phyloP scores from a whole-genome alignment of 106 monocot species.

The Acorus gramineus region DNA sequence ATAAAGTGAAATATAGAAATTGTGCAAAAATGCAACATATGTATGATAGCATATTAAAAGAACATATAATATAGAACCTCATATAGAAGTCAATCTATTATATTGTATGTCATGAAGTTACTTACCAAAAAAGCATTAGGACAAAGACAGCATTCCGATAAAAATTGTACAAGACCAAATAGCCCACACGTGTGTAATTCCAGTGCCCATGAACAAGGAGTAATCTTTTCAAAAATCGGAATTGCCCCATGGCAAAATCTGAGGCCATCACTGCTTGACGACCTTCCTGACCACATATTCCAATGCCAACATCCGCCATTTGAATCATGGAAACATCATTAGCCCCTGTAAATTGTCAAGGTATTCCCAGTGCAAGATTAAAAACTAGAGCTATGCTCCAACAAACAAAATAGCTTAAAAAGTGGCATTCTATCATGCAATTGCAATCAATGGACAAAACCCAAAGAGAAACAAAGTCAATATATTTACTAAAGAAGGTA shows the following conservation, averaged over 20 bases:
- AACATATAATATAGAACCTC: too few species aligned
- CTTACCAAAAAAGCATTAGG: constrained; percentile 91
- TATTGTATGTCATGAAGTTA: neutral
- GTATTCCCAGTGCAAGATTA: too few species aligned
- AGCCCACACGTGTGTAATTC: constrained; percentile 96
- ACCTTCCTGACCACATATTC: constrained; percentile 95
- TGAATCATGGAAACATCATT: constrained; percentile 99
- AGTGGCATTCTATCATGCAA: too few species aligned
- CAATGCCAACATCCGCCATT: constrained; percentile 98
- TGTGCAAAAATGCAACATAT: too few species aligned
- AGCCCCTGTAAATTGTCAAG: constrained; percentile 41
- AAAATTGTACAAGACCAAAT: constrained; percentile 90
- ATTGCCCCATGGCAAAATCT: constrained; percentile 99
- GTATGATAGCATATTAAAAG: too few species aligned
- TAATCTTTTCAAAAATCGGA: constrained; percentile 88
- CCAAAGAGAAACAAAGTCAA: too few species aligned
- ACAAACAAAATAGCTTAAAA: too few species aligned
- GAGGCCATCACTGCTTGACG: constrained; percentile 99
- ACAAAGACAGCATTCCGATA: constrained; percentile 97
- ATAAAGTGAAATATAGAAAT: too few species aligned
- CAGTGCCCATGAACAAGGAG: constrained; percentile 98
- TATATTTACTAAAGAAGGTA: too few species aligned
- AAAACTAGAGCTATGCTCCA: too few species aligned
- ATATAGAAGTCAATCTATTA: too few species aligned
- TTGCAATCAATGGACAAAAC: too few species aligned